Evolutionary conservation across 2,329 filamentous ascomycete species (phyloP), one percentile per base, ranked within the genome.

Genomic region (Ophiosphaerella narmari): DNA sequence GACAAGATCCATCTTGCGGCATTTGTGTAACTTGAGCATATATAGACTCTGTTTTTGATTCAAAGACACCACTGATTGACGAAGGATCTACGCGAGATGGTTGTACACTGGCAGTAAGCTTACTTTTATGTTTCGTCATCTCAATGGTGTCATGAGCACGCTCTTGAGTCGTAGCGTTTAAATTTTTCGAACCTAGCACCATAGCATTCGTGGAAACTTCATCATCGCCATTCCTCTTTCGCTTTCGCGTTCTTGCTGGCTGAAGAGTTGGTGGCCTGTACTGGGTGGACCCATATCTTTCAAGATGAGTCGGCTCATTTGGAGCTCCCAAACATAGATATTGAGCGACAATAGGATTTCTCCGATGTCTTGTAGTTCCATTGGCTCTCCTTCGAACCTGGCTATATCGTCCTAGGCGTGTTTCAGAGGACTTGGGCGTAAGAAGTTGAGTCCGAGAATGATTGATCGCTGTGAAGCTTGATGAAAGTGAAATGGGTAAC

Each of bases 391-490:
- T 16, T 13, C 43, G 50, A 3, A 38, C 23, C 21, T 55, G 47
- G 23, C 39, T 48, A 11, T 43, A 49, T 45, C 51, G 43, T 3
- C 23, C 23, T 9, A 41, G 45, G 34, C 26, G 26, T 7, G 48
- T 8, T 38, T 41, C 31, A 36, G 57, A 51, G 7, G 54, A 49
- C 13, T 54, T 52, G 18, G 50, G 54, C 14, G 55, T 51, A 26
- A 50, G 46, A 16, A 52, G 45, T 26, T 57, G 57, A 12, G 39
- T 14, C 14, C 43, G 42, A 13, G 23, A 48, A 6, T 52, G 53
- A 23, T 70, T 69, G 40, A 70, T 65, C 4, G 67, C 60, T 12
- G 60, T 69, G 32, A 68, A 68, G 24, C 59, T 50, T 41, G 62
- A 53, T n/a, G 54, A 48, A 3, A 48, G 31, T 2, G 31, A 39